phyloP scores from a whole-genome alignment of 108 stramenopile species.

The Schizochytrium sp. region DNA sequence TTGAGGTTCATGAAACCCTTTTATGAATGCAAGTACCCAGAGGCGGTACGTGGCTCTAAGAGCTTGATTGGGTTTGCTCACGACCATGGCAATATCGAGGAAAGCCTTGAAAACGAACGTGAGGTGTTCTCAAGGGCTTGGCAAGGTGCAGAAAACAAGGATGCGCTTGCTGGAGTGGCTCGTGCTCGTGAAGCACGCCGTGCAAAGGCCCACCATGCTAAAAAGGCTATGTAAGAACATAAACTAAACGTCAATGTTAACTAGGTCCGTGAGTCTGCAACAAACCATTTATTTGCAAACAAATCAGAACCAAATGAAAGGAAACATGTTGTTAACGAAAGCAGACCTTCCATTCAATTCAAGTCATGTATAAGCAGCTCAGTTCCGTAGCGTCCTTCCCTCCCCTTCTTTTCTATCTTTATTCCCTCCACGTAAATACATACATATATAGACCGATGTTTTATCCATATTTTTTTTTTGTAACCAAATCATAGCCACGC shows the following conservation, averaged over 20 bases:
- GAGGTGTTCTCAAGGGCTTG: conserved; percentile 42
- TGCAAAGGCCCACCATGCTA: background rate
- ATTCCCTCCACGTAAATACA: no score
- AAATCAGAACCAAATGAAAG: background rate
- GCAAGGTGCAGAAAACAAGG: conserved; percentile 48
- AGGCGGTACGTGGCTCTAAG: conserved; percentile 9
- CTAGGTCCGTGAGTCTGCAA: no score
- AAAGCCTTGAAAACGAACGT: conserved; percentile 15
- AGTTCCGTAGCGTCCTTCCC: no score
- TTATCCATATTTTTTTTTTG: no score
- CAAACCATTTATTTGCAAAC: background rate
- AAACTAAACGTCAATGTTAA: background rate
- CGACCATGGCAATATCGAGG: conserved; percentile 26
- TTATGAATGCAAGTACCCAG: conserved; percentile 3
- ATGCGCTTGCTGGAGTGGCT: conserved; percentile 12
- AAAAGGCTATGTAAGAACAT: background rate
- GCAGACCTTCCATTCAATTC: no score
- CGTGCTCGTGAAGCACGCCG: conserved; percentile 7
- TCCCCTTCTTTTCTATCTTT: no score
- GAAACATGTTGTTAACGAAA: no score
- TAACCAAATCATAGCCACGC: no score
- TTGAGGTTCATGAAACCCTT: conserved; percentile 20
- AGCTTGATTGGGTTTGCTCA: conserved; percentile 34
- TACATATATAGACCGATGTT: no score
- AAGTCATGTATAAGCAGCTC: no score